Percentiles rank a stretch among this genome's conserved stretches.
phyloP scores from a whole-genome alignment of 176 grass and related monocot species.

The Paspalum vaginatum region DNA sequence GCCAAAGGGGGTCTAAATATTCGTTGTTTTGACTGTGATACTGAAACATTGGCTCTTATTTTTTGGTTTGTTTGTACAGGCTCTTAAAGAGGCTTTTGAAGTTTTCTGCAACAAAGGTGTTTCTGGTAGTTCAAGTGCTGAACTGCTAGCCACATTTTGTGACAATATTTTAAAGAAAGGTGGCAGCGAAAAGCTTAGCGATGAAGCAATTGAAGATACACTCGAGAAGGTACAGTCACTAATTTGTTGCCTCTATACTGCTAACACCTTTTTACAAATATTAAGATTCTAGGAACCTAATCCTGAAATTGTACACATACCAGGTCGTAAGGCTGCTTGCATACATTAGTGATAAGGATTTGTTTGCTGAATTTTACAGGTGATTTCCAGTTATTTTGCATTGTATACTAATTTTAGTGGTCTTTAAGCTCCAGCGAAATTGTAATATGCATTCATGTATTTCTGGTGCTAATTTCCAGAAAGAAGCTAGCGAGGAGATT shows the following conservation, averaged over 20 bases:
- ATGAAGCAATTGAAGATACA: conserved; percentile 95
- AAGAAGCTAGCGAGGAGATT: conserved; percentile 96
- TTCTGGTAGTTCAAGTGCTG: conserved; percentile 82
- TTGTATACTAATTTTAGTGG: not conserved
- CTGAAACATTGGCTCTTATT: conserved; percentile 1
- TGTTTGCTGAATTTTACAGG: conserved; percentile 98
- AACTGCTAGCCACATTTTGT: conserved; percentile 87
- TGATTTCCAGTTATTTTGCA: conserved; percentile 34
- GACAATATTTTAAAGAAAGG: conserved; percentile 97
- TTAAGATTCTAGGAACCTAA: conserved; percentile 20
- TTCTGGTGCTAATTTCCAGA: conserved; percentile 52
- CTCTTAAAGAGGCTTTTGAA: conserved; percentile 94
- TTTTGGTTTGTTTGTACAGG: conserved; percentile 45
- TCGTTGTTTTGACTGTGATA: not conserved
- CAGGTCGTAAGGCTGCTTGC: conserved; percentile 96
- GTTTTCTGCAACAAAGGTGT: conserved; percentile 98
- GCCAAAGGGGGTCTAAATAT: no score
- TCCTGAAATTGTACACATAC: conserved; percentile 19
- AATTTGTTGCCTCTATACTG: conserved; percentile 5
- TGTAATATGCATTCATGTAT: not conserved
- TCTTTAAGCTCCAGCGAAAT: not conserved
- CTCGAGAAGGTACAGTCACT: conserved; percentile 74
- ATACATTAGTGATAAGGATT: conserved; percentile 93
- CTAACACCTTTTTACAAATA: not conserved
- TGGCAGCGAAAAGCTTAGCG: conserved; percentile 91